phyloP scores from a whole-genome alignment of 164 flowering plant genomes.

The Echeveria elegans region DNA sequence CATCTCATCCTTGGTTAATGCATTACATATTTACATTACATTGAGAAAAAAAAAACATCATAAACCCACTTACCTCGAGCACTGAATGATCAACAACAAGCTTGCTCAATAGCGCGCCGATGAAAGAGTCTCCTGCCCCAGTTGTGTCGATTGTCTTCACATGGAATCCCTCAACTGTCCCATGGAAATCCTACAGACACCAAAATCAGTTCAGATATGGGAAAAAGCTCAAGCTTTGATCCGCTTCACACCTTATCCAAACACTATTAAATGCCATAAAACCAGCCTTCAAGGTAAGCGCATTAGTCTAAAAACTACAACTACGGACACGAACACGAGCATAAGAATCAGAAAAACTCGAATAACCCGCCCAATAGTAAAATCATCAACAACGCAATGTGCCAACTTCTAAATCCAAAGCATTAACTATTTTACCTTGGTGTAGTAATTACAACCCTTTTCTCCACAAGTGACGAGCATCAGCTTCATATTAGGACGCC shows the following conservation, averaged over 20 bases:
- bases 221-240: conserved; percentile 3
- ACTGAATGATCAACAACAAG: conserved; percentile 57
- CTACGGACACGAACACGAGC: too few relatives aligned
- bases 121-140: conserved; percentile 92
- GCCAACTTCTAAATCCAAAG: not conserved
- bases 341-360: not conserved
- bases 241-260: not conserved
- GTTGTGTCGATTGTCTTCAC: conserved; percentile 90
- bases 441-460: conserved; percentile 80
- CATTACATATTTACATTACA: not conserved
- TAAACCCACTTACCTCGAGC: conserved; percentile 39
- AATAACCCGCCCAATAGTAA: not conserved
- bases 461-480: conserved; percentile 79
- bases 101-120: conserved; percentile 66
- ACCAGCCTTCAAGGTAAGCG: not conserved
- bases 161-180: conserved; percentile 48
- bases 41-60: too few relatives aligned
- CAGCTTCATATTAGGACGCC: conserved; percentile 70
- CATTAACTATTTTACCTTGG: conserved; percentile 46
- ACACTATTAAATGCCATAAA: not conserved
- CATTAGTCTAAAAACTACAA: too few relatives aligned
- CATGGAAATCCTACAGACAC: conserved; percentile 51
- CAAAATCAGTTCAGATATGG: not conserved
- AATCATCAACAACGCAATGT: not conserved
- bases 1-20: too few relatives aligned